phyloP scores from a whole-genome alignment of 495 filamentous ascomycete species.

The Tuber indicum region DNA sequence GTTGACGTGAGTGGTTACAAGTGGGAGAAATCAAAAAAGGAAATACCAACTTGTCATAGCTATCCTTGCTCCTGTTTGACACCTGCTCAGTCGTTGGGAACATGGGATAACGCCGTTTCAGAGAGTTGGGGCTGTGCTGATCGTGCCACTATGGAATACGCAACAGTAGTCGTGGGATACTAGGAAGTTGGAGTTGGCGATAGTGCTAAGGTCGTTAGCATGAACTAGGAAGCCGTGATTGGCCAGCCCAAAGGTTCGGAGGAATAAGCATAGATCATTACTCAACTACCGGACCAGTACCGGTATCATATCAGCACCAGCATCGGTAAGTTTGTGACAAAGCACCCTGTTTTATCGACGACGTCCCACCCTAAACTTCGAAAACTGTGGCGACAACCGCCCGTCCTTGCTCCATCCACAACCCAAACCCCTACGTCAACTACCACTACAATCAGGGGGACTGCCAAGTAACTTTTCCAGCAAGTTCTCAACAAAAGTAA shows the following conservation, averaged over 20 bases:
- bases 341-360: neutral
- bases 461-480: no score
- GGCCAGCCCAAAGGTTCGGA: neutral
- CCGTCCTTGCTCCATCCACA: no score
- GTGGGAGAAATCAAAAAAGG: neutral
- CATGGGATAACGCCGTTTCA: neutral
- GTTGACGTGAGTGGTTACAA: neutral
- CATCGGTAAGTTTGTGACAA: neutral
- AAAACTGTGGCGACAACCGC: no score
- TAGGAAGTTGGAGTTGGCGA: neutral
- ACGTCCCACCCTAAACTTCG: neutral
- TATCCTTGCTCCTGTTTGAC: neutral
- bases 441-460: no score
- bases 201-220: neutral
- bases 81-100: neutral
- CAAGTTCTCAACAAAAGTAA: no score
- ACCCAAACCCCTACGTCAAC: no score
- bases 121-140: neutral
- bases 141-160: neutral
- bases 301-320: no score
- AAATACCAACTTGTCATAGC: neutral
- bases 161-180: neutral
- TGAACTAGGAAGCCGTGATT: neutral
- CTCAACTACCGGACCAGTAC: neutral
- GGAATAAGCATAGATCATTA: neutral